Evolutionary conservation across 2,329 filamentous ascomycete species (phyloP).

Genomic region (Fusarium nisikadoi): DNA sequence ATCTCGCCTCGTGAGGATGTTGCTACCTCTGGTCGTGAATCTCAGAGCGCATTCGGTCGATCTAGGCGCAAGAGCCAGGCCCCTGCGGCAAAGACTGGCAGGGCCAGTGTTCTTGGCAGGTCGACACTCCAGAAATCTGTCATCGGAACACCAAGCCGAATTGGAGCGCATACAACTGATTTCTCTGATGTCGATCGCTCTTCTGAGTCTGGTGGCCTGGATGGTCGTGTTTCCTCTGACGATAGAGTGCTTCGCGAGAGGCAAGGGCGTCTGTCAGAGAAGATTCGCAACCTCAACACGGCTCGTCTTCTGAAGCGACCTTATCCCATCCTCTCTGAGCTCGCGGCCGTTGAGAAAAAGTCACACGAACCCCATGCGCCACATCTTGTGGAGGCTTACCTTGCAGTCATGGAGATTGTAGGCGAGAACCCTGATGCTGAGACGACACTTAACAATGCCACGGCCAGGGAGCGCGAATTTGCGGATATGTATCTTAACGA

Average conservation of each 20-base stretch:
- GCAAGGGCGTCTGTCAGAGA: slow-evolving; percentile 82
- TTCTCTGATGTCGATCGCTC: slow-evolving; percentile 76
- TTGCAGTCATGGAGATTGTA: slow-evolving; percentile 81
- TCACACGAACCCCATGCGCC: slow-evolving; percentile 76
- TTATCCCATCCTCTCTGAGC: slow-evolving; percentile 80
- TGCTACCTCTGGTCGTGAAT: slow-evolving; percentile 55
- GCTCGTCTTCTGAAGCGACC: slow-evolving; percentile 72
- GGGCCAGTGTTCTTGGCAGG: slow-evolving; percentile 60
- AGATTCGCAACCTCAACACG: slow-evolving; percentile 81
- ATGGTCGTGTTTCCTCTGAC: slow-evolving; percentile 64
- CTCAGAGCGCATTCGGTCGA: slow-evolving; percentile 68
- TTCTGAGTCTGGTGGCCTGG: slow-evolving; percentile 58
- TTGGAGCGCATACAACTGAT: slow-evolving; percentile 70
- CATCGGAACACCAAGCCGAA: slow-evolving; percentile 80
- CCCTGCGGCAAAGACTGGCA: slow-evolving; percentile 64
- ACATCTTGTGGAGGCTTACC: slow-evolving; percentile 84
- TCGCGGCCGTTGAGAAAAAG: slow-evolving; percentile 77
- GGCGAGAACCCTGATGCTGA: slow-evolving; percentile 74
- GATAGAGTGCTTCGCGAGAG: slow-evolving; percentile 85
- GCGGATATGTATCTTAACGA: slow-evolving; percentile 81
- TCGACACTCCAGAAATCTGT: slow-evolving; percentile 84
- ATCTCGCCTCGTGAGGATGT: slow-evolving; percentile 71
- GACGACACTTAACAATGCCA: slow-evolving; percentile 68
- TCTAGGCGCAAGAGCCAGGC: slow-evolving; percentile 63
- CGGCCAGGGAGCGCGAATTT: slow-evolving; percentile 80